Evolutionary conservation across 345 rosid species (phyloP).

Genomic region (Physaria fendleri): DNA sequence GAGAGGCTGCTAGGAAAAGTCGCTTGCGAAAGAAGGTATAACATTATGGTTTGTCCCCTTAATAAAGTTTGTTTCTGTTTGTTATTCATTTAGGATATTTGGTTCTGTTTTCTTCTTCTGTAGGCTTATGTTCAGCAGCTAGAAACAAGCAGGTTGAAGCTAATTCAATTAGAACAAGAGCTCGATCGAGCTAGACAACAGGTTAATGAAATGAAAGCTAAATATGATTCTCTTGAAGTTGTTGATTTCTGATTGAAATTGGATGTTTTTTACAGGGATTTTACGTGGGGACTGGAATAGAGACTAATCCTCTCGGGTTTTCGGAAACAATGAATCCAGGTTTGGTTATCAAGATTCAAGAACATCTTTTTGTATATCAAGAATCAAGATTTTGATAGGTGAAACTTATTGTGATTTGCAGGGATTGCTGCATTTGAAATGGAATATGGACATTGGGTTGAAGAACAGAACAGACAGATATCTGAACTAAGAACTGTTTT

Average conservation of each 20-base stretch:
- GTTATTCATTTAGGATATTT: constrained; percentile 2
- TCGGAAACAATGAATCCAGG: constrained; percentile 63
- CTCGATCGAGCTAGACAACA: constrained; percentile 65
- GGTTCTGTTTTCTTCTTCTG: not conserved
- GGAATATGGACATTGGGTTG: constrained; percentile 83
- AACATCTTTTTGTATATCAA: not conserved
- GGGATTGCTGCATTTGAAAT: constrained; percentile 78
- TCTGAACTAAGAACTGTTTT: constrained; percentile 55
- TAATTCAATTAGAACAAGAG: constrained; percentile 83
- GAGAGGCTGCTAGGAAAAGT: no score
- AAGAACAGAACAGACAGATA: constrained; percentile 64
- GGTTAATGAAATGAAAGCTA: not conserved
- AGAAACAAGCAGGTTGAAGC: constrained; percentile 82
- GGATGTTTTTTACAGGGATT: constrained; percentile 49
- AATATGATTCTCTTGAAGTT: not conserved
- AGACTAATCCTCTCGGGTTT: constrained; percentile 46
- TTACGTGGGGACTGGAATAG: constrained; percentile 49
- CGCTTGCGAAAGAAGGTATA: no score
- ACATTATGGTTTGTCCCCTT: not conserved
- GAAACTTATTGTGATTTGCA: constrained; percentile 10
- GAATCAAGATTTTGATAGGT: constrained; percentile 14
- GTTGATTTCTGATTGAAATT: not conserved
- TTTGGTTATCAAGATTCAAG: constrained; percentile 26
- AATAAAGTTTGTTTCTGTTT: not conserved
- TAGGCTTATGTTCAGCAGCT: constrained; percentile 97